Evolutionary conservation across 371 early-diverging fungal species (phyloP), one percentile per base, ranked within the genome.

Genomic region (Lichtheimia corymbifera): DNA sequence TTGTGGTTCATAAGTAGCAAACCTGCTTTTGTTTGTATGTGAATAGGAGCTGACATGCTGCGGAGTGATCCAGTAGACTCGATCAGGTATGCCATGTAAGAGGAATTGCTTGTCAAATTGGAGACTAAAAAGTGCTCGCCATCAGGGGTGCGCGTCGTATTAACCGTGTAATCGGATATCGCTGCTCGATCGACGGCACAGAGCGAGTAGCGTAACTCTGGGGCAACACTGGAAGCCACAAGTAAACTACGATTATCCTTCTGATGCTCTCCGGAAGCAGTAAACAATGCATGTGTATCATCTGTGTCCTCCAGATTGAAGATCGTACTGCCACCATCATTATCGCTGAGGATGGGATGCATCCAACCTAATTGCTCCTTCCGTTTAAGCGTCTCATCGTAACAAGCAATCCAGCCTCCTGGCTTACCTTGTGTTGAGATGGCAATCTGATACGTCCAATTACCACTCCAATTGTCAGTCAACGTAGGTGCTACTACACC

Each of bases 361-460:
- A 74, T 44, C 22, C 50, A 67, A 25, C 66, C 76, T 76, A 59
- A 35, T 11, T 11, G 2, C 5, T 35, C 35, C 11, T 35, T 35
- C 35, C 35, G 35, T 35, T 35, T 35, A 35, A 35, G 35, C 35
- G 35, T 35, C 35, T 9, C 35, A 35, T 35, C 9, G 11, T 11
- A 6, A 35, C 35, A 6, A 35, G 35, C 35, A 35, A 35, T 35
- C 6, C 2, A 11, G 2, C 18, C 13, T 17, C 44, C 12, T 20
- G 14, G 49, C 70, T 67, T 76, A 83, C 86, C 73, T 56, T 63
- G 67, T 15, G 79, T 83, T 7, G 86, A 84, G 52, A 75, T 70
- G 25, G 75, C 83, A 27, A 86, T 70, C 58, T 84, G 76, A 57
- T 74, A 83, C n/a, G 81, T 71, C 82, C 83, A 85, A 20, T 77